phyloP scores from a whole-genome alignment of 1,139 yeast species.

The Blastobotrys petasosporus region DNA sequence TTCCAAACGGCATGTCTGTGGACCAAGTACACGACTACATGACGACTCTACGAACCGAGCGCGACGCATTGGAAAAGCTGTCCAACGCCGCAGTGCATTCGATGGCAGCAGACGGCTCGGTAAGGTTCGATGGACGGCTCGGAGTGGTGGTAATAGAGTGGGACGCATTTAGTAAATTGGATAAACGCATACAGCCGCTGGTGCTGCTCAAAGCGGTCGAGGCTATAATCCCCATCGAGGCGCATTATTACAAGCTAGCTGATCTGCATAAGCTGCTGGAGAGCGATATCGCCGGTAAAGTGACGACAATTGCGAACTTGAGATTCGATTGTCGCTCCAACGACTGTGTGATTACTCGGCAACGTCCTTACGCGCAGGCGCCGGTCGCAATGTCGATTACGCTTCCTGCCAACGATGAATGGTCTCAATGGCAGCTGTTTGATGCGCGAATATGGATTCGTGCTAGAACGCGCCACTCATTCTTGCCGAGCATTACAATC shows the following conservation, averaged over 20 bases:
- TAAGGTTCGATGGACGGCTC: conserved; percentile 3
- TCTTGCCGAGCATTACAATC: not conserved
- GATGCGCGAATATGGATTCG: conserved; percentile 30
- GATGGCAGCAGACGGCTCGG: not conserved
- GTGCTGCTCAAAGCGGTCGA: conserved; percentile 8
- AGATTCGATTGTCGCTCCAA: conserved; percentile 1
- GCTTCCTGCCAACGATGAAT: conserved; percentile 5
- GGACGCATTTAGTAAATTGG: not conserved
- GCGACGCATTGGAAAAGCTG: not conserved
- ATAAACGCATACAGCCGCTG: conserved; percentile 5
- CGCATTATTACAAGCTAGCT: conserved; percentile 11
- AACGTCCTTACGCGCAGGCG: conserved; percentile 8
- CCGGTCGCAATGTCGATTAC: not conserved
- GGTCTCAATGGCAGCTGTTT: conserved; percentile 25
- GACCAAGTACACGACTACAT: conserved; percentile 3
- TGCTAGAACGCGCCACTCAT: not conserved
- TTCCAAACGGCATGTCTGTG: not conserved
- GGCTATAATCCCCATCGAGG: conserved; percentile 10
- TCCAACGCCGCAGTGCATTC: not conserved
- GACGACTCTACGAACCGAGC: conserved; percentile 3
- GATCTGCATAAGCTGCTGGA: conserved; percentile 3
- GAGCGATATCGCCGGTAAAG: not conserved
- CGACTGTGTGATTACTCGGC: conserved; percentile 4
- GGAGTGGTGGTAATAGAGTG: conserved; percentile 4
- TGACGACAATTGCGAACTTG: conserved; percentile 9